Evolutionary conservation across 352 stramenopile genomes (phyloP).

Genomic region (Blastocystis hominis): DNA sequence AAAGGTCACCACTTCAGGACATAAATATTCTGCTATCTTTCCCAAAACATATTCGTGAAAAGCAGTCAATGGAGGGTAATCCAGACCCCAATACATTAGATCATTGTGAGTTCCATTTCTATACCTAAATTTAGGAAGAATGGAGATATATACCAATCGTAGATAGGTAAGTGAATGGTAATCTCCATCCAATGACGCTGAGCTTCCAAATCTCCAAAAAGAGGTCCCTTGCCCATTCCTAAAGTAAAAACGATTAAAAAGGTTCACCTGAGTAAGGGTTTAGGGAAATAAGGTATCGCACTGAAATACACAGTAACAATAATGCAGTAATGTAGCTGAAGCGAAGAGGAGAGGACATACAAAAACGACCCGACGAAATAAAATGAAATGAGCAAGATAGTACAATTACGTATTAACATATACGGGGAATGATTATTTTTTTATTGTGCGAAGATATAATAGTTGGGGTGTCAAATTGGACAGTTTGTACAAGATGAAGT

Average conservation of each 20-base stretch:
- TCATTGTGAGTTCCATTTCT: constrained; percentile 69
- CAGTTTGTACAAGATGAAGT: too few relatives aligned
- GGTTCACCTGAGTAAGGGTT: constrained; percentile 72
- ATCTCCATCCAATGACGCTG: constrained; percentile 99
- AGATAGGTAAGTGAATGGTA: constrained; percentile 79
- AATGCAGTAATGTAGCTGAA: too few relatives aligned
- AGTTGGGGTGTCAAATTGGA: too few relatives aligned
- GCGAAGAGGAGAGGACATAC: too few relatives aligned
- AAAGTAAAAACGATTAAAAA: not conserved
- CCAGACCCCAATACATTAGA: constrained; percentile 89
- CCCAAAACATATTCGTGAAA: constrained; percentile 30
- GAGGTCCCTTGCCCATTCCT: constrained; percentile 65
- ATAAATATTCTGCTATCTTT: constrained; percentile 61
- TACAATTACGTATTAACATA: too few relatives aligned
- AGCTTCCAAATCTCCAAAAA: constrained; percentile 91
- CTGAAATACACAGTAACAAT: constrained; percentile 67
- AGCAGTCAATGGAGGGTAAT: constrained; percentile 85
- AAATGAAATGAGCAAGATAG: too few relatives aligned
- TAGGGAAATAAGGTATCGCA: constrained; percentile 71
- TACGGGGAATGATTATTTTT: too few relatives aligned
- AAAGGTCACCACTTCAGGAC: constrained; percentile 76
- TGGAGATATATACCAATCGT: constrained; percentile 78
- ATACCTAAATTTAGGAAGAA: constrained; percentile 36
- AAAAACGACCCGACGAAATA: too few relatives aligned
- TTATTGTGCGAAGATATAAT: too few relatives aligned